These are phyloP conservation scores for Piper longum DNA, from an alignment of 164 flowering plant genomes.

Conservation along the genomic window DNA sequence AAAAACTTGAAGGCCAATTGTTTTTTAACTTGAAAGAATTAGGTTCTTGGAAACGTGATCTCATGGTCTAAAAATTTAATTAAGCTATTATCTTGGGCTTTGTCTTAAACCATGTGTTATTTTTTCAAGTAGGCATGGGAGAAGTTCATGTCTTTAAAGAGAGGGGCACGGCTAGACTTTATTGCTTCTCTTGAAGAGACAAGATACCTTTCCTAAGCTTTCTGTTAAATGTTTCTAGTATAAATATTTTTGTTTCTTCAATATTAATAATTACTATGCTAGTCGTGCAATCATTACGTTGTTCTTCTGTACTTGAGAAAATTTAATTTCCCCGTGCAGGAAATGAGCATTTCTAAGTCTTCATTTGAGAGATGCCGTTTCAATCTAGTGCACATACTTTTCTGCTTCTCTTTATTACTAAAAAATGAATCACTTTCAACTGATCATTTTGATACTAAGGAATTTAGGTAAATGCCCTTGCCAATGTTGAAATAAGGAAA, in stretches of 20 bases:
- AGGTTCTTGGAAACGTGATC: no score
- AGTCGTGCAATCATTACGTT: no score
- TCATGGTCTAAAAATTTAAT: no score
- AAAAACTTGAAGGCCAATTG: no score
- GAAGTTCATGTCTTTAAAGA: conserved; percentile 70
- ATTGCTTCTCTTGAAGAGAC: conserved; percentile 87
- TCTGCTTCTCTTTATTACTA: neutral
- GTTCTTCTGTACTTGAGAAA: neutral
- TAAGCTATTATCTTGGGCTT: no score
- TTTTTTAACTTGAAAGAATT: no score
- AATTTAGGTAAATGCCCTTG: conserved; percentile 70
- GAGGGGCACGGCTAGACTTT: conserved; percentile 64
- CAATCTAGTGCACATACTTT: conserved; percentile 54
- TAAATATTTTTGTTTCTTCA: neutral
- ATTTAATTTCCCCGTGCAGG: conserved; percentile 30
- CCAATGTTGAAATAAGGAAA: conserved; percentile 79
- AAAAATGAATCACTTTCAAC: conserved; percentile 4
- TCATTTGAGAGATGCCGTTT: conserved; percentile 91
- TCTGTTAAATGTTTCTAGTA: neutral
- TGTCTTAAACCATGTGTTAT: neutral
- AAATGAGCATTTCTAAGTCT: conserved; percentile 81
- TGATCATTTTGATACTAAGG: conserved; percentile 27
- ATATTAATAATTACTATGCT: neutral
- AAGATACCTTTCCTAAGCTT: conserved; percentile 4
- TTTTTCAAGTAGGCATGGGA: conserved; percentile 57